Percentiles rank a stretch among this genome's conserved stretches.
Conservation (phyloP, 805 yeast genomes). For the Kluyveromyces dobzhanskii region DNA sequence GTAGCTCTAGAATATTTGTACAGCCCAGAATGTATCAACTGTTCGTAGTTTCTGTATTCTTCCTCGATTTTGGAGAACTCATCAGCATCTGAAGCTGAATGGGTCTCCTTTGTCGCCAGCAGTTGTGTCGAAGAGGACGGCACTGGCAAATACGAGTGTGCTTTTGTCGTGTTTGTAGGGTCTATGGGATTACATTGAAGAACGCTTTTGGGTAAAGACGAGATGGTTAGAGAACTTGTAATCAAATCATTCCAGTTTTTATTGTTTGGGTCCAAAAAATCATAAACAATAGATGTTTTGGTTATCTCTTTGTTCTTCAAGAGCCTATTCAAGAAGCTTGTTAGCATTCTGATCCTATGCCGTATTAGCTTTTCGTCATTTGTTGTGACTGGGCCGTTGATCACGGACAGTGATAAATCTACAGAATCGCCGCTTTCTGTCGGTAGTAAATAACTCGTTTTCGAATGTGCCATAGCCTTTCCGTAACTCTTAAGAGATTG, state of each 20-base stretch:
- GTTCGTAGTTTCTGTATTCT: slow-evolving; percentile 24
- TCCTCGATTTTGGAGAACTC: slow-evolving; percentile 20
- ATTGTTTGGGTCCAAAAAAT: slow-evolving; percentile 28
- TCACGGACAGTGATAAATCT: slow-evolving; percentile 24
- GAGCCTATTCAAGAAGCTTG: slow-evolving; percentile 26
- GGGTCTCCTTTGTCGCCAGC: slow-evolving; percentile 13
- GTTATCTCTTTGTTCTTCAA: slow-evolving; percentile 21
- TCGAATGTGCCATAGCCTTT: slow-evolving; percentile 23
- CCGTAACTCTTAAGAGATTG: slow-evolving; percentile 35
- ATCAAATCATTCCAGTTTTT: slow-evolving; percentile 28
- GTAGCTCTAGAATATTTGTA: slow-evolving; percentile 24
- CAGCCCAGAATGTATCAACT: slow-evolving; percentile 18
- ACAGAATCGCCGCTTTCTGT: slow-evolving; percentile 25
- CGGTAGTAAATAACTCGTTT: slow-evolving; percentile 22
- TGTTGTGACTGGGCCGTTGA: slow-evolving; percentile 23
- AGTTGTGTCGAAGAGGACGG: slow-evolving; percentile 21
- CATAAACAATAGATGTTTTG: slow-evolving; percentile 25
- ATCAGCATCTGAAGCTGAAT: slow-evolving; percentile 9
- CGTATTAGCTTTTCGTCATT: slow-evolving; percentile 28
- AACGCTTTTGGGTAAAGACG: slow-evolving; percentile 26
- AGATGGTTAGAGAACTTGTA: slow-evolving; percentile 27
- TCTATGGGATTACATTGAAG: slow-evolving; percentile 29
- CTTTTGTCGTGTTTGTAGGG: slow-evolving; percentile 28
- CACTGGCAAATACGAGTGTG: slow-evolving; percentile 27
- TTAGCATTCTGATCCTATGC: slow-evolving; percentile 29